These are phyloP conservation scores for Citropsis articulata DNA, from an alignment of 345 rosid genomes.

Conservation along the genomic window DNA sequence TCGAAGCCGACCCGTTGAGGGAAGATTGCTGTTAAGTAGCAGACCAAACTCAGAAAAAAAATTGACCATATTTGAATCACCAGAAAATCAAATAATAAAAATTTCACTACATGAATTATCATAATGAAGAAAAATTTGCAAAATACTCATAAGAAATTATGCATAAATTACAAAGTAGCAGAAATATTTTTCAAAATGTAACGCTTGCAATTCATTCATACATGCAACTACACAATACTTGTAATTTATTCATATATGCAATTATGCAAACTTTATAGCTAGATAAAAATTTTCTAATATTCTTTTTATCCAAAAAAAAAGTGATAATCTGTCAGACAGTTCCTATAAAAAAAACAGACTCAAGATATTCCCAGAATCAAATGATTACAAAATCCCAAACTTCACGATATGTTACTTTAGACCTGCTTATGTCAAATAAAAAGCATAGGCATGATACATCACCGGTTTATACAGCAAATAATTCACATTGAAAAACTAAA, in stretches of 20 bases:
- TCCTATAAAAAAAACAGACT: background rate
- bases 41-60: background rate
- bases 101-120: background rate
- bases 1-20: constrained; percentile 80
- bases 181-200: background rate
- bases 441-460: background rate
- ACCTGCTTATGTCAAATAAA: background rate
- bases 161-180: background rate
- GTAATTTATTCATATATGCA: background rate
- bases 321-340: background rate
- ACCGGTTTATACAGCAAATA: background rate
- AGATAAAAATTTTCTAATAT: too few species aligned
- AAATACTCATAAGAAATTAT: background rate
- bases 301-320: background rate
- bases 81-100: background rate
- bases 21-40: constrained; percentile 62
- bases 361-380: background rate
- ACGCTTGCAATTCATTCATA: background rate
- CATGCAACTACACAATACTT: background rate
- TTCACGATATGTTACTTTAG: background rate
- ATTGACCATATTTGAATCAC: background rate
- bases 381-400: background rate
- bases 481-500: background rate
- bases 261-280: background rate
- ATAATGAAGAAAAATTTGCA: background rate